Base-by-base conservation (phyloP, 108 stramenopile species). In the Craspedostauros australis region DNA sequence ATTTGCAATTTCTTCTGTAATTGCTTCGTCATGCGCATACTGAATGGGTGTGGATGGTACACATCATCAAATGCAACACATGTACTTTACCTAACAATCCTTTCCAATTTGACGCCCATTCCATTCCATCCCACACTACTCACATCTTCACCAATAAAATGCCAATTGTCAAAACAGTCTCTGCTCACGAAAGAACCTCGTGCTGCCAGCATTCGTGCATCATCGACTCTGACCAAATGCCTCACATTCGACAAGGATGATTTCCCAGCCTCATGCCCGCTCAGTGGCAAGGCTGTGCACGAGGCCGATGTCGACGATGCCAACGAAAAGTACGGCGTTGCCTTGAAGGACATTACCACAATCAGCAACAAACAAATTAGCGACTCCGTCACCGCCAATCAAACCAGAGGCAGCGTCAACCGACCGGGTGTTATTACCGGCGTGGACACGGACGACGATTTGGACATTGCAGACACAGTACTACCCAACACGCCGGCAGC, bases 161-260 rank as follows among this genome's bases (percentile, higher is more conserved):
- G n/a, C n/a, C n/a, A n/a, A n/a, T n/a, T n/a, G n/a, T n/a, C n/a
- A n/a, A n/a, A n/a, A n/a, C 75, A 88, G n/a, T 73, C 87, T 21
- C 61, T 95, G 18, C 81, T 95, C 30, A 95, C 93, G 0, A 78
- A 84, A 25, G 90, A 95, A 62, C 90, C 88, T 2, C 81, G 93
- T 3, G 93, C 93, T 11, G 93, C 93, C 0, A 86, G 73, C 54
- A 85, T 95, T 34, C 82, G 82, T 6, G 87, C 90, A 1, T 28
- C 47, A 31, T 68, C 68, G 16, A 71, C 70, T 18, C 53, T 62
- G 51, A 84, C 82, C 4, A 46, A 65, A 9, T 79, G 77, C 44
- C 79, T 79, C 50, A 78, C 82, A 22, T 85, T 88, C 50, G 79
- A 88, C 21, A 47, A 73, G 18, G 64, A 82, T 33, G 83, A 84